These are phyloP conservation scores for Elaeis guineensis DNA, from an alignment of 176 grass and related monocot species.

Conservation along the genomic window DNA sequence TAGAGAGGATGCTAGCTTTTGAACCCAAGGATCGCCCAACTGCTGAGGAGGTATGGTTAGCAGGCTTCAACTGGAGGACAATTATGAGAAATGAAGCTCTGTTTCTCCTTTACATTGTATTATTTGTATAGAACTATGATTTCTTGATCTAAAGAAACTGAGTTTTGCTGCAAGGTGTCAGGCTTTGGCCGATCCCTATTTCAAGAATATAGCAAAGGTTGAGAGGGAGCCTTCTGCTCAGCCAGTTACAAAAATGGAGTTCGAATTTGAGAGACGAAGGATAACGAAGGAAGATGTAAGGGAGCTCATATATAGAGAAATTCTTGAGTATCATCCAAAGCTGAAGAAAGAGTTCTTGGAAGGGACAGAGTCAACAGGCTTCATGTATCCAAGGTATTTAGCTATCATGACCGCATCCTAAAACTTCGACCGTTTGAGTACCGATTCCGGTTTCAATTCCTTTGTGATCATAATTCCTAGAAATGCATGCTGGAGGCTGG, in stretches of 20 bases:
- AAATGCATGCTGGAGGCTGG: no score
- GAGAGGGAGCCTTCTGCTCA: conserved; percentile 87
- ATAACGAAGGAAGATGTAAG: conserved; percentile 93
- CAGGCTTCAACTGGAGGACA: conserved; percentile 5
- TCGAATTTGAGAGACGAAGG: conserved; percentile 87
- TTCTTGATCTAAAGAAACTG: background rate
- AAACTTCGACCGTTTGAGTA: no score
- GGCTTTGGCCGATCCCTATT: conserved; percentile 96
- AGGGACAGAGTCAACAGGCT: conserved; percentile 64
- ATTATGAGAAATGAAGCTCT: conserved; percentile 13
- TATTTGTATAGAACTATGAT: background rate
- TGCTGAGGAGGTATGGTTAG: conserved; percentile 68
- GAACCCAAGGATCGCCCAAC: conserved; percentile 88
- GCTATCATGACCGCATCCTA: no score
- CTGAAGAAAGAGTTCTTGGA: conserved; percentile 83
- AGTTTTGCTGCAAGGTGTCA: conserved; percentile 19
- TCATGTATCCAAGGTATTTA: conserved; percentile 91
- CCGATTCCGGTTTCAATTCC: no score
- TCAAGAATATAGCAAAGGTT: conserved; percentile 81
- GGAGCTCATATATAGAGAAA: conserved; percentile 96
- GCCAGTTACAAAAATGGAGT: conserved; percentile 79
- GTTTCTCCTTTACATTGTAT: background rate
- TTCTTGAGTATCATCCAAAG: conserved; percentile 89
- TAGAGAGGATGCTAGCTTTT: conserved; percentile 87
- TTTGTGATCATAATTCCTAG: no score